Conservation (phyloP, 2,329 filamentous ascomycete species). For the Neonectria ditissima region DNA sequence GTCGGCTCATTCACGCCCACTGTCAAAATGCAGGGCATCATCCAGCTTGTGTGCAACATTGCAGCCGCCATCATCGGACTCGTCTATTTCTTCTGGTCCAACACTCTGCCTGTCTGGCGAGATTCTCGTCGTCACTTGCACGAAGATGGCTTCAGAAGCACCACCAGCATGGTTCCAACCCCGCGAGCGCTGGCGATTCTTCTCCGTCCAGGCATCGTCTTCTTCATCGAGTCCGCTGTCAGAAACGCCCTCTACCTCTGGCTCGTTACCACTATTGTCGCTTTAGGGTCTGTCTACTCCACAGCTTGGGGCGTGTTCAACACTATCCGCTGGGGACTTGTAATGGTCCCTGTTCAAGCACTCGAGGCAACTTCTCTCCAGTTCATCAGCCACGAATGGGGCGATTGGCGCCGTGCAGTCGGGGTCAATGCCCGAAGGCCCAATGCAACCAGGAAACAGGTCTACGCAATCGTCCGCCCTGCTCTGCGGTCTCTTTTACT, state of each 20-base stretch:
- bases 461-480: constrained; percentile 59
- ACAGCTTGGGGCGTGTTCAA: constrained; percentile 81
- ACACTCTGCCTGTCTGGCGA: constrained; percentile 39
- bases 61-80: constrained; percentile 67
- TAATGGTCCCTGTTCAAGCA: constrained; percentile 79
- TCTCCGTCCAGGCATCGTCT: constrained; percentile 67
- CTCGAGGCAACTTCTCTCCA: constrained; percentile 73
- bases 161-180: constrained; percentile 54
- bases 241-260: constrained; percentile 78
- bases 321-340: constrained; percentile 78
- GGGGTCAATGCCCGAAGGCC: constrained; percentile 40
- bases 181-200: constrained; percentile 62
- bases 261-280: constrained; percentile 74
- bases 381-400: constrained; percentile 77
- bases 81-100: constrained; percentile 67
- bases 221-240: constrained; percentile 73
- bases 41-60: constrained; percentile 72
- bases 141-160: not conserved
- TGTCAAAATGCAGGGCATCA: constrained; percentile 73
- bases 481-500: constrained; percentile 65
- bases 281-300: constrained; percentile 72
- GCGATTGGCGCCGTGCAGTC: constrained; percentile 55
- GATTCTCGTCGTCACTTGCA: not conserved
- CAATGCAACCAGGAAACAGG: constrained; percentile 30
- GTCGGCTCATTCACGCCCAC: constrained; percentile 65